Evolutionary conservation across 371 early-diverging fungal genomes (phyloP), one percentile per base, ranked within the genome.

Genomic region (Dinochytrium kinnereticum): DNA sequence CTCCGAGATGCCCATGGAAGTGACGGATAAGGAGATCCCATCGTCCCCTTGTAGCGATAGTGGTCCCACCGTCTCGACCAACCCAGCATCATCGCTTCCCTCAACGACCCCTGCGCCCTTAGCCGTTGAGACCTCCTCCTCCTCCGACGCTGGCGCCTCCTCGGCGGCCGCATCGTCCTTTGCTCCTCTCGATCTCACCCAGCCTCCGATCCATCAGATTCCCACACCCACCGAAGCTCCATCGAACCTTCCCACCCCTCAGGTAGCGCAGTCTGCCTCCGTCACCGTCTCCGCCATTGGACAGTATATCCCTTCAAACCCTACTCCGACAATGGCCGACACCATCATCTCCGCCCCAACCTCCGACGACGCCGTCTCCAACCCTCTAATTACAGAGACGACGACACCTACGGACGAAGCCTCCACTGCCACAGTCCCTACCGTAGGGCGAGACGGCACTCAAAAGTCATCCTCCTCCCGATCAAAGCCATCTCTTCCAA

Each of bases 401-500:
- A n/a, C n/a, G n/a, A n/a, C n/a, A n/a, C 10, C 57, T 21, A 44
- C 49, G 49, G 49, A 44, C 57, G 28, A 13, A 13, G 7, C 57
- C 57, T 10, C 51, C 68, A 61, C 40, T 15, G 34, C 64, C 73
- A 30, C 28, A 64, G 36, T 31, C 68, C 40, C 57, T 68, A 40
- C 68, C 64, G 13, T 28, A 17, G 7, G 21, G 7, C 10, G 10
- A 7, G 7, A 13, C 10, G 15, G 10, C 57, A 13, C 57, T 28
- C 13, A 17, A 17, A 55, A 10, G 15, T 17, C 24, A 10, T 30
- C 57, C 26, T 24, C 61, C 61, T 37, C 61, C 30, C 30, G 61
- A 17, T 26, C 70, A 67, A 28, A 72, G 73, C 33, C 7, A 31
- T 36, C 61, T 33, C 26, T 73, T 30, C 73, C 73, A 1, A 24